Conservation (phyloP, 1,139 yeast genomes). For the Yamadazyma spencermartinsiae region DNA sequence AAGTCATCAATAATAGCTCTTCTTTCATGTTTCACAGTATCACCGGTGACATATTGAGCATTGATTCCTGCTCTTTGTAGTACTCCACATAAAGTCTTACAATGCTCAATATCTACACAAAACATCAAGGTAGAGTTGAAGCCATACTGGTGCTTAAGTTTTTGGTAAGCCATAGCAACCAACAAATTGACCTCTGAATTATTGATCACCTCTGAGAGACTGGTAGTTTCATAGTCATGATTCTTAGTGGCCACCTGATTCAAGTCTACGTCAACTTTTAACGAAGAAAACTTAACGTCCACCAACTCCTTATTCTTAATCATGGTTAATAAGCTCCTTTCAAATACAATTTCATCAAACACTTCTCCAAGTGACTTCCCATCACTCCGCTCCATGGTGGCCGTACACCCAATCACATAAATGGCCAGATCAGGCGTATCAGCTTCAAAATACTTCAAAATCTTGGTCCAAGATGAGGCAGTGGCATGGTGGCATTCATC, state of each 20-base stretch:
- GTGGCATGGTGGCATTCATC: conserved; percentile 97
- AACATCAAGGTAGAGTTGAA: conserved; percentile 72
- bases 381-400: conserved; percentile 74
- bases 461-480: conserved; percentile 62
- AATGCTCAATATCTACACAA: conserved; percentile 74
- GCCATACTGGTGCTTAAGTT: conserved; percentile 32
- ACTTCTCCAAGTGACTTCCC: conserved; percentile 56
- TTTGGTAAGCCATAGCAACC: conserved; percentile 58
- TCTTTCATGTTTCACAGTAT: conserved; percentile 57
- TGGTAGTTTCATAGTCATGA: conserved; percentile 56
- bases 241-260: conserved; percentile 27
- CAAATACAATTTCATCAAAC: conserved; percentile 76
- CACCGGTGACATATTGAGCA: conserved; percentile 75
- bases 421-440: conserved; percentile 39
- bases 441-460: conserved; percentile 62
- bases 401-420: conserved; percentile 81
- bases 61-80: conserved; percentile 63
- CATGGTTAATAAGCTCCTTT: conserved; percentile 67
- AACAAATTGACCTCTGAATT: conserved; percentile 53
- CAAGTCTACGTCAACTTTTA: conserved; percentile 45
- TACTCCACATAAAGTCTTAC: conserved; percentile 51
- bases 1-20: conserved; percentile 57
- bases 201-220: conserved; percentile 58
- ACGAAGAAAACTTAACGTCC: conserved; percentile 65
- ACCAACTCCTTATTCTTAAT: conserved; percentile 68